Percentiles rank a stretch among this genome's conserved stretches.
Evolutionary conservation across 306 rosid species (phyloP).

Genomic region (Pterocarpus santalinus): DNA sequence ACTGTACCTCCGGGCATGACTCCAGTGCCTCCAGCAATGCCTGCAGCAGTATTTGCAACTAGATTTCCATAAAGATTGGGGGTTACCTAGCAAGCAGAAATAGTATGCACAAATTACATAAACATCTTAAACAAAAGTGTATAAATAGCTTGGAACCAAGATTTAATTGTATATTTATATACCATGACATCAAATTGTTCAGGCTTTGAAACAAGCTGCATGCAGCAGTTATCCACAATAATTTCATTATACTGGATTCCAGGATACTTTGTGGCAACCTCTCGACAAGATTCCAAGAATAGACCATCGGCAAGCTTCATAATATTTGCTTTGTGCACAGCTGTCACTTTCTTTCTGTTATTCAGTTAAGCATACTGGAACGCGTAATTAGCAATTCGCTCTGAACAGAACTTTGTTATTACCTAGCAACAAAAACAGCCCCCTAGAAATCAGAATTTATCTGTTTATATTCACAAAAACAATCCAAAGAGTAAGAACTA

Average conservation of each 20-base stretch:
- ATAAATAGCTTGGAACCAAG: background rate
- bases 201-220: slow-evolving; percentile 84
- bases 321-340: slow-evolving; percentile 86
- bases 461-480: too few relatives aligned
- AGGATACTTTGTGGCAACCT: slow-evolving; percentile 68
- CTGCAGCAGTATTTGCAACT: slow-evolving; percentile 97
- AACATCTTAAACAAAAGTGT: background rate
- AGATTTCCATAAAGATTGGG: slow-evolving; percentile 98
- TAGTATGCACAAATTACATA: slow-evolving; percentile 34
- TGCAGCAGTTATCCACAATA: slow-evolving; percentile 85
- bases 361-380: slow-evolving; percentile 80
- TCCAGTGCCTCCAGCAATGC: slow-evolving; percentile 98
- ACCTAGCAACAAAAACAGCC: slow-evolving; percentile 55
- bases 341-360: slow-evolving; percentile 82
- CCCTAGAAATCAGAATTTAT: too few relatives aligned
- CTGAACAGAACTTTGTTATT: slow-evolving; percentile 84
- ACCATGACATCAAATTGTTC: slow-evolving; percentile 93
- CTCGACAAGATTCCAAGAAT: slow-evolving; percentile 79
- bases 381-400: slow-evolving; percentile 74
- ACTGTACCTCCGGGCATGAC: slow-evolving; percentile 97
- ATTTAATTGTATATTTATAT: slow-evolving; percentile 24
- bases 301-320: slow-evolving; percentile 88
- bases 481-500: background rate
- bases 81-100: slow-evolving; percentile 75
- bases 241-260: slow-evolving; percentile 68